A percentile compares a stretch with the other conserved stretches of the same genome.
These are phyloP conservation scores for Colletotrichum sp. DNA, from an alignment of 2,329 filamentous ascomycete genomes.

Conservation along the genomic window DNA sequence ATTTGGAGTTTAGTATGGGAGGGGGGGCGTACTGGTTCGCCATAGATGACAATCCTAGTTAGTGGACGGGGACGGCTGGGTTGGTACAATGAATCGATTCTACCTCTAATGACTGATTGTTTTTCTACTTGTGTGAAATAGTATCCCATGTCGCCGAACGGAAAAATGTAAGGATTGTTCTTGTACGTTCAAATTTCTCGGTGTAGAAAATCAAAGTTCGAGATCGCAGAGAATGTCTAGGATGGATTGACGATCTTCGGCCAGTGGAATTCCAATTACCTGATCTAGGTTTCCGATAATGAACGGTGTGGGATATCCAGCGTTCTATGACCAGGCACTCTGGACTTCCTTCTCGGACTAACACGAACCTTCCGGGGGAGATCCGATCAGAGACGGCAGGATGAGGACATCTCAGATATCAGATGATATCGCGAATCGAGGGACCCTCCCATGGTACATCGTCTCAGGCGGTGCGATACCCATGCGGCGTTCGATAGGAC, in stretches of 20 bases:
- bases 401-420: not conserved
- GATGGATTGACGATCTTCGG: not conserved
- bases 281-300: not conserved
- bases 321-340: not conserved
- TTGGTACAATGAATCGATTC: not conserved
- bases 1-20: not conserved
- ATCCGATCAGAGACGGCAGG: not conserved
- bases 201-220: not conserved
- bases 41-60: not conserved
- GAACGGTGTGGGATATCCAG: not conserved
- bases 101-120: not conserved
- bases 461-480: not conserved
- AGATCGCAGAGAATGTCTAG: not conserved
- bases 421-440: not conserved
- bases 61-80: not conserved
- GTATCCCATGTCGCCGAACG: not conserved
- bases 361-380: not conserved
- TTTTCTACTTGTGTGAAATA: not conserved
- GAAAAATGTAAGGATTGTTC: too few relatives aligned
- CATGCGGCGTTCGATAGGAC: rapidly evolving
- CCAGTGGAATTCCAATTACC: not conserved
- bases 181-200: too few relatives aligned
- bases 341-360: not conserved
- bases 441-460: not conserved
- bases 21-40: not conserved